Percentiles rank a stretch among this genome's conserved stretches.
Conservation (phyloP, 2,329 filamentous ascomycete species). For the Leptographium radiaticola region DNA sequence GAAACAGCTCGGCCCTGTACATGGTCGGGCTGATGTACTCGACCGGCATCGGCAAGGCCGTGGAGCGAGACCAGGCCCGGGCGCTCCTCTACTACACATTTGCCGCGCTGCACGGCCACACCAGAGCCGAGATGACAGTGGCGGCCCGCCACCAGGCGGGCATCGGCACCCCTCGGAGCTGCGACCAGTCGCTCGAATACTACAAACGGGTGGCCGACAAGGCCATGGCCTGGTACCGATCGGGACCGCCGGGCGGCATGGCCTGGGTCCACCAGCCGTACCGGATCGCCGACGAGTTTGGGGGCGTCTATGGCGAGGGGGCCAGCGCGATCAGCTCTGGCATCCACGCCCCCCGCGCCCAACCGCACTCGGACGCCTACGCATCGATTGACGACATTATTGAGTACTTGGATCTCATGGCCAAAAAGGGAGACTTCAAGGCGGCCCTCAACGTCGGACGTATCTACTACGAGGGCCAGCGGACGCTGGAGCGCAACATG, state of each 20-base stretch:
- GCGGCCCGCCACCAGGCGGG: constrained; percentile 77
- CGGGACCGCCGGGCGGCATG: constrained; percentile 81
- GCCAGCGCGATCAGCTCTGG: constrained; percentile 85
- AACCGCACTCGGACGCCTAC: constrained; percentile 64
- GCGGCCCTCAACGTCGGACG: constrained; percentile 77
- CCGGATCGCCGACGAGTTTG: constrained; percentile 77
- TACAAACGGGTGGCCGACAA: constrained; percentile 93
- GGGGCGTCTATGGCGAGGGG: constrained; percentile 89
- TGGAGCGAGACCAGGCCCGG: constrained; percentile 78
- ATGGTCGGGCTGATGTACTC: constrained; percentile 96
- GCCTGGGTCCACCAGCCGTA: constrained; percentile 65
- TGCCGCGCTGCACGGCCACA: constrained; percentile 72
- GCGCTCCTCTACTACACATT: constrained; percentile 91
- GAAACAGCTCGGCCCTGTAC: constrained; percentile 86
- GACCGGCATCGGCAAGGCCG: constrained; percentile 72
- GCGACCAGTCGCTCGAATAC: constrained; percentile 71
- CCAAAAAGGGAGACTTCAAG: constrained; percentile 77
- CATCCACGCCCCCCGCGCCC: constrained; percentile 61
- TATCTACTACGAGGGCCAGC: constrained; percentile 77
- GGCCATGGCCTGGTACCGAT: constrained; percentile 74
- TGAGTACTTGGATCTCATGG: constrained; percentile 84
- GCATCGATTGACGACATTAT: constrained; percentile 86
- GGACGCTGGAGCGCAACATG: constrained; percentile 60
- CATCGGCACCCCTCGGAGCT: constrained; percentile 74
- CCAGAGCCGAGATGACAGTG: constrained; percentile 83